Conservation (phyloP, 106 monocot genomes). For the Dendrobium nobile region DNA sequence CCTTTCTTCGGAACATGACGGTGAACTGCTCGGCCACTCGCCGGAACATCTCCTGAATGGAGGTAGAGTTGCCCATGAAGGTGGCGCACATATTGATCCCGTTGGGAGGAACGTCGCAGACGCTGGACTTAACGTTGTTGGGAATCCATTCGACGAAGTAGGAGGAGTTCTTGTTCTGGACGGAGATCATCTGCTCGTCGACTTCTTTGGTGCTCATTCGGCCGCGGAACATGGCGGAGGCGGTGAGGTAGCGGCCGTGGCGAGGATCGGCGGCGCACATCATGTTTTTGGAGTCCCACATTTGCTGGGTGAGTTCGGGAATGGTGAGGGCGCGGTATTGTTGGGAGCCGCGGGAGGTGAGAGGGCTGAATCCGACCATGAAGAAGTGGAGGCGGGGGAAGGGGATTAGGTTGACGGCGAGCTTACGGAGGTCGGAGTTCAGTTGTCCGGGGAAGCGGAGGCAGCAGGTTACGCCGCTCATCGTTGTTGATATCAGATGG, state of each 20-base stretch:
- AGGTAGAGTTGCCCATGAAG: conserved; percentile 17
- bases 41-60: conserved; percentile 51
- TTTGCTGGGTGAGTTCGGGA: conserved; percentile 66
- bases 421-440: conserved; percentile 58
- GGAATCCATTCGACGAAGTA: conserved; percentile 77
- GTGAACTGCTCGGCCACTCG: conserved; percentile 70
- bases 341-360: conserved; percentile 62
- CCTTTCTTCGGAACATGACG: conserved; percentile 66
- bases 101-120: conserved; percentile 43
- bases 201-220: conserved; percentile 11
- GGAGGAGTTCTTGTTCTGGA: conserved; percentile 66
- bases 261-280: conserved; percentile 72
- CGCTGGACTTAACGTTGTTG: conserved; percentile 77
- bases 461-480: conserved; percentile 55
- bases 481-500: conserved; percentile 29
- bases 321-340: conserved; percentile 58
- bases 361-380: conserved; percentile 66
- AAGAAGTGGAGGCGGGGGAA: conserved; percentile 78
- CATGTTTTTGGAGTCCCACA: conserved; percentile 79
- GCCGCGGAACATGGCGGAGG: conserved; percentile 12
- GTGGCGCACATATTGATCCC: conserved; percentile 20
- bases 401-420: conserved; percentile 62
- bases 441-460: conserved; percentile 56
- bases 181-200: conserved; percentile 48
- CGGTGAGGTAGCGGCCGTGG: conserved; percentile 62